These are phyloP conservation scores for Brassica cretica DNA, from an alignment of 345 rosid genomes.

Conservation along the genomic window DNA sequence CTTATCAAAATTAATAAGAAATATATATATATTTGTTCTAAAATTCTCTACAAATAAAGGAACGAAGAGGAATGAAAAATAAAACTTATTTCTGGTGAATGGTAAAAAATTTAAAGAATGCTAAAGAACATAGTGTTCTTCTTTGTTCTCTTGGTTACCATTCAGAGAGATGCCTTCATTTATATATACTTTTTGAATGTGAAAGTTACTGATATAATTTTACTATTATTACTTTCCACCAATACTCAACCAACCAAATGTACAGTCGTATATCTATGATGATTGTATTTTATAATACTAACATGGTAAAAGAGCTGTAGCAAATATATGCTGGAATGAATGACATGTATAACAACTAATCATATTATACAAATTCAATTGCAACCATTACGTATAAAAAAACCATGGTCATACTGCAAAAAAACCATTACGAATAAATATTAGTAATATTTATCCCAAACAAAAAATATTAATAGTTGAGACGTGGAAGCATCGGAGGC, in stretches of 20 bases:
- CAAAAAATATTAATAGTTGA: neutral
- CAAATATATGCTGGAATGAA: neutral
- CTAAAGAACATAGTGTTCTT: too few relatives aligned
- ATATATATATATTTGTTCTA: too few relatives aligned
- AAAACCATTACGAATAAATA: neutral
- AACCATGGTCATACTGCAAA: too few relatives aligned
- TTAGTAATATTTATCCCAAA: neutral
- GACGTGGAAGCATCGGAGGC: constrained; percentile 26
- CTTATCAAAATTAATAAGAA: too few relatives aligned
- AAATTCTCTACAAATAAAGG: too few relatives aligned
- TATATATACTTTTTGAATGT: neutral
- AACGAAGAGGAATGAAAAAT: too few relatives aligned
- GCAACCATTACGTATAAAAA: neutral
- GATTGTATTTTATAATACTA: neutral
- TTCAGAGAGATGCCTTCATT: neutral
- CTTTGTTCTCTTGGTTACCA: too few relatives aligned
- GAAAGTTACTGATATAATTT: neutral
- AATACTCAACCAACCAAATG: neutral
- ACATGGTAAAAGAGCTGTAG: neutral
- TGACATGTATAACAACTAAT: neutral
- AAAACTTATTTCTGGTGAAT: too few relatives aligned
- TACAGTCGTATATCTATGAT: neutral
- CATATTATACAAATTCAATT: neutral
- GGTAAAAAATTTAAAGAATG: too few relatives aligned
- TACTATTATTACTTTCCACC: neutral